Conservation (phyloP, 768 basidiomycete species). For the Agaricus subrufescens region DNA sequence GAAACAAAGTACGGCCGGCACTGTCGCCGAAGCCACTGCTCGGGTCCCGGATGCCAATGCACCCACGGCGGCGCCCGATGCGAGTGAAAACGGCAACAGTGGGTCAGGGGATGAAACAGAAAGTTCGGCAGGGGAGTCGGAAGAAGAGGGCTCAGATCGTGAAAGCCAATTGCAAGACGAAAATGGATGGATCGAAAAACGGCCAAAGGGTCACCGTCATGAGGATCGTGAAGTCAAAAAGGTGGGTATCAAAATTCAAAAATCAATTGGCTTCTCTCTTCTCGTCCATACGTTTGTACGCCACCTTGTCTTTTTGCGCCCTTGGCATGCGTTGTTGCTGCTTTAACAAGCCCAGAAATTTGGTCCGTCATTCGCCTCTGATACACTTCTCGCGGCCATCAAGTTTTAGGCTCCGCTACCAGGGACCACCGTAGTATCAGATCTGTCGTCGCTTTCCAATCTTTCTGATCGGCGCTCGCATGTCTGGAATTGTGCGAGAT, state of each 20-base stretch:
- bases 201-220: slow-evolving; percentile 82
- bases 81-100: neutral
- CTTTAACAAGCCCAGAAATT: neutral
- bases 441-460: neutral
- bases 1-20: slow-evolving; percentile 8
- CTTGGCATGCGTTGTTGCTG: neutral
- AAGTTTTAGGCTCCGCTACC: neutral
- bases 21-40: neutral
- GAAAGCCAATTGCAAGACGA: slow-evolving; percentile 33
- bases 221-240: slow-evolving; percentile 92
- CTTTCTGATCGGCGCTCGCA: neutral
- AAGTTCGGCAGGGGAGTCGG: slow-evolving; percentile 22
- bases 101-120: slow-evolving; percentile 17
- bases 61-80: slow-evolving; percentile 3
- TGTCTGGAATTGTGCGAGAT: neutral
- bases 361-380: neutral
- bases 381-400: neutral
- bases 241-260: slow-evolving; percentile 35
- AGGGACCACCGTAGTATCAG: neutral
- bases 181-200: slow-evolving; percentile 45
- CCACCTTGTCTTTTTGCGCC: neutral
- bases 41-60: neutral
- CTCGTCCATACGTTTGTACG: neutral
- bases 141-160: slow-evolving; percentile 27
- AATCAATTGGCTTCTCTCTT: neutral